phyloP scores from a whole-genome alignment of 2,329 filamentous ascomycete genomes.

The Teratosphaeria epicoccoides region DNA sequence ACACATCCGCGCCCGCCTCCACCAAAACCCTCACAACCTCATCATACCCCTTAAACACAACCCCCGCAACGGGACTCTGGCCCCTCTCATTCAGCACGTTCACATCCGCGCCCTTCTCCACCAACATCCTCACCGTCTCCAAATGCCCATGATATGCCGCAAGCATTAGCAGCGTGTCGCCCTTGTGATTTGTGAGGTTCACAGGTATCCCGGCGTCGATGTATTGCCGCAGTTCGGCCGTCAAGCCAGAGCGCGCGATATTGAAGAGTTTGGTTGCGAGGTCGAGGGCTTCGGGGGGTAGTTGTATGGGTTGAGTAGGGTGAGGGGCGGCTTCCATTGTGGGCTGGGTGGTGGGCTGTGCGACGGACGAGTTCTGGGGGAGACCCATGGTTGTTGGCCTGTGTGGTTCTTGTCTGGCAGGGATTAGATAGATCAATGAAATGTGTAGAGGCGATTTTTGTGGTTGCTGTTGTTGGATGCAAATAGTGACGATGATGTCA shows the following conservation, averaged over 20 bases:
- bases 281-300: slow-evolving; percentile 55
- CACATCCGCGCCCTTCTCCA: slow-evolving; percentile 54
- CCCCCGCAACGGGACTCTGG: slow-evolving; percentile 60
- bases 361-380: slow-evolving; percentile 1
- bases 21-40: slow-evolving; percentile 48
- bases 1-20: slow-evolving; percentile 32
- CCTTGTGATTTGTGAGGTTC: slow-evolving; percentile 63
- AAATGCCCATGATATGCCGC: slow-evolving; percentile 59
- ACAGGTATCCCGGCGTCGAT: slow-evolving; percentile 54
- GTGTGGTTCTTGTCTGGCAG: not conserved
- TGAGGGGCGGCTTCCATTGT: not conserved
- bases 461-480: not conserved
- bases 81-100: slow-evolving; percentile 58
- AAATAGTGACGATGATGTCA: not conserved
- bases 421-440: too few species aligned
- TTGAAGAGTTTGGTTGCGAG: slow-evolving; percentile 58
- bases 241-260: slow-evolving; percentile 50
- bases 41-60: slow-evolving; percentile 61
- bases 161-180: slow-evolving; percentile 66
- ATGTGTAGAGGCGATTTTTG: not conserved
- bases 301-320: slow-evolving; percentile 4
- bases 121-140: slow-evolving; percentile 48
- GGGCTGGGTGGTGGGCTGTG: not conserved
- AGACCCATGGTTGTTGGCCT: slow-evolving; percentile 7
- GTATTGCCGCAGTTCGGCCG: slow-evolving; percentile 50